Conservation (phyloP, 2,329 filamentous ascomycete species). For the Neobulgaria alba region DNA sequence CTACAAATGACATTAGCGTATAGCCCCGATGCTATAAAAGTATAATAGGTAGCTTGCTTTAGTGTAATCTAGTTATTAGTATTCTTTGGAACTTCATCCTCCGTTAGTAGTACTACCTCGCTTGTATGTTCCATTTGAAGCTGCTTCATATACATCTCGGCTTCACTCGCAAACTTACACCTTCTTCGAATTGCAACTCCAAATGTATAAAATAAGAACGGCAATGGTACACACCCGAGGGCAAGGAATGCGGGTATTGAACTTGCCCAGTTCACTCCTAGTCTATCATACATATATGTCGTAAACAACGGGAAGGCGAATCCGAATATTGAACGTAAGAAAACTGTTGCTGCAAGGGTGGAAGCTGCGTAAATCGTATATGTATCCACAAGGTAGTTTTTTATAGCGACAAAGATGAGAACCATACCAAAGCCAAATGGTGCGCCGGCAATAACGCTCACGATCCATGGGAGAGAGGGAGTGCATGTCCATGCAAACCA, state of each 20-base stretch:
- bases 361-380: slow-evolving; percentile 71
- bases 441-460: slow-evolving; percentile 36
- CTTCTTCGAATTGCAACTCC: slow-evolving; percentile 25
- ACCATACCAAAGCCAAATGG: slow-evolving; percentile 41
- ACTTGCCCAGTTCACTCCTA: slow-evolving; percentile 35
- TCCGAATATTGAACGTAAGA: slow-evolving; percentile 64
- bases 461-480: slow-evolving; percentile 47
- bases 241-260: slow-evolving; percentile 31
- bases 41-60: no score
- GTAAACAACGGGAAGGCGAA: slow-evolving; percentile 69
- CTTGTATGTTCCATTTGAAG: neutral
- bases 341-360: slow-evolving; percentile 62
- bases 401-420: slow-evolving; percentile 51
- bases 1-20: no score
- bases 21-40: no score
- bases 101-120: neutral
- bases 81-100: no score
- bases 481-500: slow-evolving; percentile 61
- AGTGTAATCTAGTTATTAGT: no score
- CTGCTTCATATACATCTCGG: slow-evolving; percentile 22
- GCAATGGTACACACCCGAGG: slow-evolving; percentile 30
- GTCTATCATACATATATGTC: slow-evolving; percentile 32
- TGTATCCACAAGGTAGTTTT: slow-evolving; percentile 47
- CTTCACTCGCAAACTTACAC: slow-evolving; percentile 37
- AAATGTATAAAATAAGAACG: slow-evolving; percentile 28